phyloP scores from a whole-genome alignment of 768 basidiomycete genomes.

The Lentinula sp. region DNA sequence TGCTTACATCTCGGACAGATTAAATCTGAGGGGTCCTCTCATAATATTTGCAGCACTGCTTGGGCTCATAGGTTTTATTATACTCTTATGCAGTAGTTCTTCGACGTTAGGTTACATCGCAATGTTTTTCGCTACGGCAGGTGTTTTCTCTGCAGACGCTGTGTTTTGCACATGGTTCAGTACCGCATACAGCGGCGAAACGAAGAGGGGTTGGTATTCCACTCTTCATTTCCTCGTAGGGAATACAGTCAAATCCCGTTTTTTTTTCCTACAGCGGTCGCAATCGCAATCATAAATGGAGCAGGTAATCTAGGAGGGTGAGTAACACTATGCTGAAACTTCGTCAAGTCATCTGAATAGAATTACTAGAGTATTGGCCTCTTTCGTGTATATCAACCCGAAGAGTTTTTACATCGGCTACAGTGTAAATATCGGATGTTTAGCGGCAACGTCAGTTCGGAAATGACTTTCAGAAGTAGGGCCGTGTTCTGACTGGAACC shows the following conservation, averaged over 20 bases:
- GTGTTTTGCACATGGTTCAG: constrained; percentile 37
- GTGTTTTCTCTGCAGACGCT: constrained; percentile 34
- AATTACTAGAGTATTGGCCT: constrained; percentile 14
- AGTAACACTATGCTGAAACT: neutral
- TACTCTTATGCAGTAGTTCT: constrained; percentile 29
- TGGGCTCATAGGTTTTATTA: constrained; percentile 44
- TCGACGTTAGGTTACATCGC: constrained; percentile 28
- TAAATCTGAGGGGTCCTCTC: constrained; percentile 41
- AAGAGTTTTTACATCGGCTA: constrained; percentile 13
- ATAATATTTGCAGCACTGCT: constrained; percentile 34
- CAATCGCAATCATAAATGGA: constrained; percentile 40
- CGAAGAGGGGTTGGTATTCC: constrained; percentile 10
- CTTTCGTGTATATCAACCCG: constrained; percentile 15
- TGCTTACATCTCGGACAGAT: constrained; percentile 36
- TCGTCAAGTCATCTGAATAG: neutral
- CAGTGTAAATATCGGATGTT: constrained; percentile 11
- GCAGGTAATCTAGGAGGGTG: constrained; percentile 39
- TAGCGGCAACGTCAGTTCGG: constrained; percentile 17
- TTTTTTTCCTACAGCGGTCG: constrained; percentile 25
- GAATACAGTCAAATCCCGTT: neutral
- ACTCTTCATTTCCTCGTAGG: neutral
- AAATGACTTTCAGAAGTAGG: neutral
- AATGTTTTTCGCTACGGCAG: constrained; percentile 31
- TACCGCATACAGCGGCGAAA: constrained; percentile 7
- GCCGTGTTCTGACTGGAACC: constrained; percentile 1